These are phyloP conservation scores for Syncephalis plumigaleata DNA, from an alignment of 371 early-diverging fungal genomes.

Conservation along the genomic window DNA sequence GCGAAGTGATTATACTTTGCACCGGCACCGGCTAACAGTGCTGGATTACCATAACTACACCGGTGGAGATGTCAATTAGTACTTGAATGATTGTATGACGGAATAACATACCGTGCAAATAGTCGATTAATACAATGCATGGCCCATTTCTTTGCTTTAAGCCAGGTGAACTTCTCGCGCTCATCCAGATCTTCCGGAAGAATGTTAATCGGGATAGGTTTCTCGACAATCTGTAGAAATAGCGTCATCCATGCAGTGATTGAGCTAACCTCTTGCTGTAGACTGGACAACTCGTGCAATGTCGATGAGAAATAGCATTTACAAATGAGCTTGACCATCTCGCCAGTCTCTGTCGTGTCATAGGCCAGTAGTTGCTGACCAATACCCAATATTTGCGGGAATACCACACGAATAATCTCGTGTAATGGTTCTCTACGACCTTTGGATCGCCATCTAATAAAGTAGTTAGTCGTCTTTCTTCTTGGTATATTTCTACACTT, in stretches of 20 bases:
- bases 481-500: not conserved
- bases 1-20: conserved; percentile 53
- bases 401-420: conserved; percentile 45
- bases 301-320: conserved; percentile 63
- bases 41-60: conserved; percentile 55
- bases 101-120: conserved; percentile 22
- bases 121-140: conserved; percentile 63
- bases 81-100: too few species aligned
- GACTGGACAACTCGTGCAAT: conserved; percentile 18
- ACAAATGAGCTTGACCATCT: conserved; percentile 57
- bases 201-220: conserved; percentile 28
- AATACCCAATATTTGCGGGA: conserved; percentile 54
- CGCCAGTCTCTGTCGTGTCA: conserved; percentile 55
- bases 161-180: conserved; percentile 59
- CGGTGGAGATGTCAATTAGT: not conserved
- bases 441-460: conserved; percentile 24
- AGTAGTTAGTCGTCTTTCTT: conserved; percentile 1
- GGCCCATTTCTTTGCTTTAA: conserved; percentile 92
- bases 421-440: conserved; percentile 30
- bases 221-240: conserved; percentile 59
- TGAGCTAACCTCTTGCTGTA: conserved; percentile 37
- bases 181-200: conserved; percentile 45
- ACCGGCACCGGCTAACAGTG: conserved; percentile 27
- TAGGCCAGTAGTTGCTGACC: conserved; percentile 29
- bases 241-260: conserved; percentile 75